A percentile compares a stretch with the other conserved stretches of the same genome.
Evolutionary conservation across 164 flowering plant species (phyloP).

Genomic region (Vitis cinerea): DNA sequence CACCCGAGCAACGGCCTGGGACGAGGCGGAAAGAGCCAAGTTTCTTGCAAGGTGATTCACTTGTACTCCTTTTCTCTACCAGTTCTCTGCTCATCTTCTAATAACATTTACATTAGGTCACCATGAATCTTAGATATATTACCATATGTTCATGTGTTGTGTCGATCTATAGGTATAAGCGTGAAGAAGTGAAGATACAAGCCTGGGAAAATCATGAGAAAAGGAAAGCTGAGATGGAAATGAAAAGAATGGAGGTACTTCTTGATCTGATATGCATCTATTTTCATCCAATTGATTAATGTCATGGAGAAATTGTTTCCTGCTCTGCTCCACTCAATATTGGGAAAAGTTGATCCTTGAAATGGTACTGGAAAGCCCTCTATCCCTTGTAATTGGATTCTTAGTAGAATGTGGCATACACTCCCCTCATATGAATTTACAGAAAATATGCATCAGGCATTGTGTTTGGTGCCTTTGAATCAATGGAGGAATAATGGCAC

Average conservation of each 20-base stretch:
- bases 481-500: too few species aligned
- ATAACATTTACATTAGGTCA: neutral
- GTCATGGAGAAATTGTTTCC: too few species aligned
- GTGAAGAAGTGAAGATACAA: conserved; percentile 91
- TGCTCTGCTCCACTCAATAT: neutral
- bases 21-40: conserved; percentile 93
- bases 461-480: too few species aligned
- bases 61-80: neutral
- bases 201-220: conserved; percentile 97
- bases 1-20: conserved; percentile 87
- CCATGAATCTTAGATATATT: too few species aligned
- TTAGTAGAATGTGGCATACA: neutral
- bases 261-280: neutral
- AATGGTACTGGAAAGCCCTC: neutral
- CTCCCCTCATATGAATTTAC: too few species aligned
- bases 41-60: conserved; percentile 81
- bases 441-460: too few species aligned
- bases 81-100: neutral
- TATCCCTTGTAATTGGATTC: neutral
- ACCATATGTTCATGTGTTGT: neutral
- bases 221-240: conserved; percentile 91
- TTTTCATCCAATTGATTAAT: neutral
- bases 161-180: conserved; percentile 62
- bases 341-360: neutral
- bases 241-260: conserved; percentile 85